Conservation (phyloP, 371 early-diverging fungal species). For the Rhizomucor miehei region DNA sequence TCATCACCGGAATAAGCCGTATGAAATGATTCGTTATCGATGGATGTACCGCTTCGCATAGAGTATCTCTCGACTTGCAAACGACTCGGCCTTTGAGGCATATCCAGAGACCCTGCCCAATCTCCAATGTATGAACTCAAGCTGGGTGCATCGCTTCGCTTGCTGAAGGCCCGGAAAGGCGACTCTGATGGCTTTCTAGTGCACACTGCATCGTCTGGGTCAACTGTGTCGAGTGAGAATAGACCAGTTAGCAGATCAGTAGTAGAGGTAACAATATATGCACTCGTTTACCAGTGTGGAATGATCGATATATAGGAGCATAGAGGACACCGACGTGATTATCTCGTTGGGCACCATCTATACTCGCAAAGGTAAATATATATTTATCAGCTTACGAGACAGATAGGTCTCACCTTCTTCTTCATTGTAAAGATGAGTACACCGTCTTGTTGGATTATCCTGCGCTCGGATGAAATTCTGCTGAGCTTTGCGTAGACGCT, state of each 20-base stretch:
- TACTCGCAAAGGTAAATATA: neutral
- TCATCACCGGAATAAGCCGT: constrained; percentile 27
- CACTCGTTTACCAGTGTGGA: constrained; percentile 26
- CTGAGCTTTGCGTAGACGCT: constrained; percentile 50
- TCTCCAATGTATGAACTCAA: constrained; percentile 18
- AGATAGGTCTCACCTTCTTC: constrained; percentile 21
- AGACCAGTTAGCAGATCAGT: neutral
- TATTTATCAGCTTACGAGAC: neutral
- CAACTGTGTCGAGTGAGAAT: neutral
- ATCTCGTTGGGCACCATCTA: constrained; percentile 22
- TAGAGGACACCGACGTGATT: constrained; percentile 61
- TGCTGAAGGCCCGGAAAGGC: constrained; percentile 4
- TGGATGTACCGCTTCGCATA: constrained; percentile 20
- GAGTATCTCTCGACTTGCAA: constrained; percentile 13
- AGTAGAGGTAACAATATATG: neutral
- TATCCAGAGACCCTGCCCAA: constrained; percentile 5
- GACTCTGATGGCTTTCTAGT: neutral
- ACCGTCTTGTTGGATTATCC: constrained; percentile 64
- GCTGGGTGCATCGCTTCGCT: constrained; percentile 18
- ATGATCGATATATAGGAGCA: constrained; percentile 54
- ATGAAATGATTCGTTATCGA: constrained; percentile 40
- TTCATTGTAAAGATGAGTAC: constrained; percentile 58
- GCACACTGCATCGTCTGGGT: neutral
- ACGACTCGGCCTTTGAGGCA: too few relatives aligned
- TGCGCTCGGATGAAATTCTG: constrained; percentile 63